Evolutionary conservation across 176 grass and related monocot species (phyloP), one percentile per base, ranked within the genome.

Genomic region (Puccinellia tenuiflora): DNA sequence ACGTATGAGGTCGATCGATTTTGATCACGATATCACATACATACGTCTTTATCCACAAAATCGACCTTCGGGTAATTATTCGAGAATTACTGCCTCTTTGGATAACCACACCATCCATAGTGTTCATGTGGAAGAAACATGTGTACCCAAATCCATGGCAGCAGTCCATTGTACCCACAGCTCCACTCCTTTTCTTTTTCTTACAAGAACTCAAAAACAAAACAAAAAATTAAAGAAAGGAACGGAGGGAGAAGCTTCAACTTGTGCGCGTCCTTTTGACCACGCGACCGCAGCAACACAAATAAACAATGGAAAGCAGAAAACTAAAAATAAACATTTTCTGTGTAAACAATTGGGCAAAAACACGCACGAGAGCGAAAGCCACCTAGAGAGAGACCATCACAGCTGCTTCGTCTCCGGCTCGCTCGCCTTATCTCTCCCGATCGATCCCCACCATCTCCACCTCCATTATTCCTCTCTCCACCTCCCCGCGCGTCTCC

Each of bases 231-330:
- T 25, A 47, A 26, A 71, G 33, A 40, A 53, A 71, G 33, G 75
- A 82, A 74, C 43, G 85, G 86, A 78, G 30, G 22, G 61, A 74
- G 79, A 51, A 68, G 51, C 83, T 77, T 57, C 79, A 15, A 88
- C 63, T 80, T 72, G 82, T 51, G 77, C 90, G 88, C 90, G 76
- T 92, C 65, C 87, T 95, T 95, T 95, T 95, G 90, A 95, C 90
- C 85, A 87, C 46, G 82, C 76, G 75, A 79, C 54, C 56, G 7
- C 47, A 61, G 76, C 81, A 24, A 59, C 77, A 67, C 34, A 35
- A 62, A 65, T n/a, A 39, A 81, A 61, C 7, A n/a, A 75, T 59
- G 0, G n/a, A 57, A 22, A 70, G 2, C 17, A 35, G 6, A 26
- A 7, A 4, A 7, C 8, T 14, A 21, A n/a, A 79, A 30, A 6